Base-by-base conservation (phyloP, 345 rosid species). In the Trapa bicornis region DNA sequence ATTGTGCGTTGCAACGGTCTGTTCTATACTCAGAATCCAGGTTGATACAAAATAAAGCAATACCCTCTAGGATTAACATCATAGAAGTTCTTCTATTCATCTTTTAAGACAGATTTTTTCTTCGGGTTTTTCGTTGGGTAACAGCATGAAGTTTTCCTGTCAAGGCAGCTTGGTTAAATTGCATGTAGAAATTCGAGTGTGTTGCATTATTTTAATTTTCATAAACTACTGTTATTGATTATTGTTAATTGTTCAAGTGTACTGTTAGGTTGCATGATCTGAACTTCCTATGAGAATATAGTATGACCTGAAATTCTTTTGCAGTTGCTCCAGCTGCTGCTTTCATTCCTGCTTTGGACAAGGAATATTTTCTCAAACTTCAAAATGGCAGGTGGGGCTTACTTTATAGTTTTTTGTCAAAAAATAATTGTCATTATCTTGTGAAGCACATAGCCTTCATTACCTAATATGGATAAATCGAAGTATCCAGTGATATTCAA, bases 301-400 rank as follows among this genome's bases (percentile, higher is more conserved):
- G 32, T 71, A 76, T 32, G 63, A 43, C 73, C 78, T 69, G 61
- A 15, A 29, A 9, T 67, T 77, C 17, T 60, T 48, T 81, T 77
- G 78, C 89, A 91, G 96, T 88, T 77, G 76, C 87, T 75, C 58
- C 81, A 37, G 80, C 90, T 67, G 73, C 86, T 69, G 76, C 85
- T 65, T 75, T 87, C 43, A 77, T 73, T 61, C 89, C 88, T 16
- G 72, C 81, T 73, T 77, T 87, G 70, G 87, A 81, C 70, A 87
- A 81, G 74, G 79, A 22, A 67, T 88, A 86, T 73, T 87, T 94
- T 77, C 68, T 87, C 67, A 94, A 91, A 80, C 97, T 94, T 82
- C 97, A 94, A 75, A 94, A 91, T 86, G 99, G 99, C 76, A 91
- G 97, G 99, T 88, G 73, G 58, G 69, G 37, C 58, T 12, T 16